Percentiles rank a stretch among this genome's conserved stretches.
These are phyloP conservation scores for Theileria orientalis DNA, from an alignment of 169 alveolate species.

Conservation along the genomic window DNA sequence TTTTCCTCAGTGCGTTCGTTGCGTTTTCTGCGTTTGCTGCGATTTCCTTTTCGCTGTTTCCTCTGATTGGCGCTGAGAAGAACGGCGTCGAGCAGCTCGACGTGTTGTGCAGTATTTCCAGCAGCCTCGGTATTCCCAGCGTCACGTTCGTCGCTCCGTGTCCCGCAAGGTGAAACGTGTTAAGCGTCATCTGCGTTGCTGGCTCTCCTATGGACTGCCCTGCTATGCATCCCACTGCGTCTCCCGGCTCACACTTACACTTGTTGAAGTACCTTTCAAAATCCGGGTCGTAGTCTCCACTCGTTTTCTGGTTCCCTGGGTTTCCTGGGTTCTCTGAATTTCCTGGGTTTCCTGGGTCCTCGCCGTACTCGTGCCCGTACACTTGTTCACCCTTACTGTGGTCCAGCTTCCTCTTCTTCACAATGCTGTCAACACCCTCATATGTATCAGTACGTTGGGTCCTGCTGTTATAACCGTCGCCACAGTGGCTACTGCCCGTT, in stretches of 20 bases:
- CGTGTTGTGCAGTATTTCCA: constrained; percentile 92
- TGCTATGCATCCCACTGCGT: constrained; percentile 98
- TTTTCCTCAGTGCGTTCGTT: constrained; percentile 81
- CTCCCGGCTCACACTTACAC: constrained; percentile 90
- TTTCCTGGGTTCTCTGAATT: too few relatives aligned
- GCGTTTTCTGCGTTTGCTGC: constrained; percentile 81
- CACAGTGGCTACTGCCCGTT: constrained; percentile 83
- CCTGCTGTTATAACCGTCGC: not conserved
- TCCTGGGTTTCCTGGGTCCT: not conserved
- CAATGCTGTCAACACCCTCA: too few relatives aligned
- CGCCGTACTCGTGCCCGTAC: not conserved
- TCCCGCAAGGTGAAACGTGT: constrained; percentile 99
- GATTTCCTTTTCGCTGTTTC: constrained; percentile 49
- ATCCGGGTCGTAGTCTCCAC: constrained; percentile 1
- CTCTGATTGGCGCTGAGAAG: constrained; percentile 69
- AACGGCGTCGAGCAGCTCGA: constrained; percentile 75
- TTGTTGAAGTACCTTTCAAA: constrained; percentile 46
- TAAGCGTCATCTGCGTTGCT: constrained; percentile 99
- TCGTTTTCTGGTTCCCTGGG: not conserved
- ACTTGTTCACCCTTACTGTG: constrained; percentile 13
- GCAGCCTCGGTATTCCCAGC: constrained; percentile 98
- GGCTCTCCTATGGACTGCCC: constrained; percentile 99
- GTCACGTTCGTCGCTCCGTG: constrained; percentile 99
- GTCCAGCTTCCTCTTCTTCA: constrained; percentile 40
- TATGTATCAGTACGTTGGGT: constrained; percentile 5